Base-by-base conservation (phyloP, 2,329 filamentous ascomycete species). In the Trichoderma sp. region DNA sequence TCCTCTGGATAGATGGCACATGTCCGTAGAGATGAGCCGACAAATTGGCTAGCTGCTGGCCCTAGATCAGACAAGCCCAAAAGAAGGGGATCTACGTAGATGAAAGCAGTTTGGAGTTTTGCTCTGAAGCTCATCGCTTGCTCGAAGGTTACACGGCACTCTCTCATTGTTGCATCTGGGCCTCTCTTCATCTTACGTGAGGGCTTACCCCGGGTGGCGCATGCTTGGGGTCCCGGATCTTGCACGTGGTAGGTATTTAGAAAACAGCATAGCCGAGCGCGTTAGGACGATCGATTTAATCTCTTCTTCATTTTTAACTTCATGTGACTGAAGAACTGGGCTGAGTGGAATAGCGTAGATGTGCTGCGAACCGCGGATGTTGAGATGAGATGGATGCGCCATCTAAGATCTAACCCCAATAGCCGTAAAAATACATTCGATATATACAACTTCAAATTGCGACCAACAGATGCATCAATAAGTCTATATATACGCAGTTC, bases 141-240 rank as follows among this genome's bases (percentile, higher is more conserved):
- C 21, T 59, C 46, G 58, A 59, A 59, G 46, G 3, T 49, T 49
- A 13, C 46, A 16, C 43, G 43, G 8, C 34, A 21, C n/a, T 30
- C 14, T 55, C 21, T 30, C 3, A n/a, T 43, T 51, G 49, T 13
- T 18, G 30, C 43, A 54, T 39, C 52, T 34, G 32, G 49, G 24
- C 39, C 28, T 39, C 28, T 18, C 39, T 21, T 13, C 11, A 21
- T 21, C n/a, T 21, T 49, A 6, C 46, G 46, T 49, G 46, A n/a
- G 46, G 46, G 46, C 46, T 49, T 49, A 49, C 46, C 46, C 46
- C 46, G 46, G 46, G 46, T 49, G 46, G 46, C 46, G 46, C 46
- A 30, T n/a, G 60, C 60, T 51, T 34, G 61, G 61, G 52, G 52
- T 52, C 61, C 61, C 51, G 52, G 61, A 65, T 65, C 46, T 65